Evolutionary conservation across 805 yeast species (phyloP).

Genomic region (Sugiyamaella valdiviana): DNA sequence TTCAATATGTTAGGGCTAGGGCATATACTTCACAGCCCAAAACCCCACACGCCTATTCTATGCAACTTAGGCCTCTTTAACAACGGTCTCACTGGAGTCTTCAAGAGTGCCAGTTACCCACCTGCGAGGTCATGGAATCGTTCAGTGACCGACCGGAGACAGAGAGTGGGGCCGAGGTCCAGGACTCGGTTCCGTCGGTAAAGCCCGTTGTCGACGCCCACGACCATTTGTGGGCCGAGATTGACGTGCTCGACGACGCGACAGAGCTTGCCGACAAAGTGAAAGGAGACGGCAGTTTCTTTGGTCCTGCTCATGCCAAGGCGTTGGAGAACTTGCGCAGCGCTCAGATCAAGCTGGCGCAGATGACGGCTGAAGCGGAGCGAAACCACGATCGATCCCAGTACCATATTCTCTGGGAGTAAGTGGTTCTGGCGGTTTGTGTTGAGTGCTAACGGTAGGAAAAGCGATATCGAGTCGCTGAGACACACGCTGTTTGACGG

Average conservation of each 20-base stretch:
- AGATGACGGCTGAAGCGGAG: constrained; percentile 34
- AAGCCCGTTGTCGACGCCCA: constrained; percentile 58
- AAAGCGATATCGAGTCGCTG: constrained; percentile 30
- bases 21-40: too few species aligned
- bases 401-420: constrained; percentile 31
- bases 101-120: neutral
- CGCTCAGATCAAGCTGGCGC: constrained; percentile 48
- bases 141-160: neutral
- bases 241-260: constrained; percentile 79
- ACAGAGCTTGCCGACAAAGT: constrained; percentile 46
- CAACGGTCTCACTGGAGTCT: neutral
- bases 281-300: constrained; percentile 30
- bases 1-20: too few species aligned
- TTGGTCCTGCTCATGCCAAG: constrained; percentile 40
- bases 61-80: neutral
- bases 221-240: constrained; percentile 80
- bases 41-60: too few species aligned
- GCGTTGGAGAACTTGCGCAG: constrained; percentile 49
- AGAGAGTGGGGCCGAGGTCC: constrained; percentile 11
- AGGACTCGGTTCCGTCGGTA: constrained; percentile 40
- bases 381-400: constrained; percentile 25
- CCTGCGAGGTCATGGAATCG: neutral
- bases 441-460: constrained; percentile 8
- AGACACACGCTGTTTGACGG: constrained; percentile 39
- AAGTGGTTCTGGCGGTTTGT: constrained; percentile 20